These are phyloP conservation scores for Vaccinium vitisidaea DNA, from an alignment of 148 eudicot genomes.

Conservation along the genomic window DNA sequence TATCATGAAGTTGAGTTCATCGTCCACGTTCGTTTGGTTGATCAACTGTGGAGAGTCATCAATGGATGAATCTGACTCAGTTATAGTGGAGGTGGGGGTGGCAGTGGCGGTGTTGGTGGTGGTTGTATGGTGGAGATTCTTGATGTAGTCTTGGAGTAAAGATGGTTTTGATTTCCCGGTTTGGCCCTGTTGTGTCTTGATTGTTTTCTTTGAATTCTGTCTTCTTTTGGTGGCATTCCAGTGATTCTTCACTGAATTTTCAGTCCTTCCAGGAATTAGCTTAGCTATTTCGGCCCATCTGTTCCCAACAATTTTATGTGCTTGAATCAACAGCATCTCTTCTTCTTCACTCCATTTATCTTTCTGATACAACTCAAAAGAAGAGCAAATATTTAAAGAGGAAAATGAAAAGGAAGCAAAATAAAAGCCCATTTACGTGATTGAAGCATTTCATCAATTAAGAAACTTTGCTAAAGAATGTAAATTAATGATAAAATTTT, in stretches of 20 bases:
- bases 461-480: neutral
- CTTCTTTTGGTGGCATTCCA: constrained; percentile 88
- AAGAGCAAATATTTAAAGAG: no score
- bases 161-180: constrained; percentile 25
- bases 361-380: constrained; percentile 37
- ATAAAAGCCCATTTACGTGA: neutral
- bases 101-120: neutral
- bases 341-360: constrained; percentile 79
- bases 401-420: neutral
- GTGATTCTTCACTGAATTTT: constrained; percentile 76
- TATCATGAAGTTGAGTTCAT: constrained; percentile 50
- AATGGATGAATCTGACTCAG: constrained; percentile 22
- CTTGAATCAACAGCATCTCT: constrained; percentile 52
- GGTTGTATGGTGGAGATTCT: constrained; percentile 4
- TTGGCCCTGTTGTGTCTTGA: constrained; percentile 29
- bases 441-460: neutral
- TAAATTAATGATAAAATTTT: no score
- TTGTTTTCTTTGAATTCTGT: constrained; percentile 50
- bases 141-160: constrained; percentile 60
- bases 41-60: constrained; percentile 30
- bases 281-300: constrained; percentile 83
- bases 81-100: constrained; percentile 12
- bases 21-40: constrained; percentile 27
- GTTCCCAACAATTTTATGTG: constrained; percentile 58
- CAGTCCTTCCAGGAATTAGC: constrained; percentile 60